phyloP scores from a whole-genome alignment of 441 rosid genomes.

The Omphalea diandra region DNA sequence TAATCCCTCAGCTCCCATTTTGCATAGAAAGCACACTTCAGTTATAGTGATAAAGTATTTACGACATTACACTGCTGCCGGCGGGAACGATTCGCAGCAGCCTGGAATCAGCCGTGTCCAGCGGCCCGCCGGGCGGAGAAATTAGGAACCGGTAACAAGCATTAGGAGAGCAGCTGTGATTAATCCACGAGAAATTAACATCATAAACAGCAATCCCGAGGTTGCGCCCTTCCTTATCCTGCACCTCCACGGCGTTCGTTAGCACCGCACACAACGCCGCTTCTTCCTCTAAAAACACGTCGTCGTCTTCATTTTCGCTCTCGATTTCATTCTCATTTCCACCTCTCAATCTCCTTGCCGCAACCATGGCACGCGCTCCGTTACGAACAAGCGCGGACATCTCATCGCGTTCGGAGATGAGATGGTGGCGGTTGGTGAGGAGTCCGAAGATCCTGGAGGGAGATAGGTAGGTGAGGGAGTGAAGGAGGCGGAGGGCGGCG shows the following conservation, averaged over 20 bases:
- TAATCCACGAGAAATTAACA: slow-evolving; percentile 72
- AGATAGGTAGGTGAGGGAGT: slow-evolving; percentile 22
- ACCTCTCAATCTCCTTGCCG: slow-evolving; percentile 26
- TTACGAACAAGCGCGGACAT: slow-evolving; percentile 31
- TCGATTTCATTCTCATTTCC: slow-evolving; percentile 4
- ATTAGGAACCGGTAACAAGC: slow-evolving; percentile 59
- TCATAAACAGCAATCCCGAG: slow-evolving; percentile 71
- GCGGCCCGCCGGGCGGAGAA: slow-evolving; percentile 25
- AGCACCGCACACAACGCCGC: slow-evolving; percentile 55
- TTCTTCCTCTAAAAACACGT: slow-evolving; percentile 36
- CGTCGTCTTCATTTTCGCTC: slow-evolving; percentile 4
- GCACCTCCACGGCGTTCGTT: slow-evolving; percentile 84
- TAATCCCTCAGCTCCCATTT: slow-evolving; percentile 4
- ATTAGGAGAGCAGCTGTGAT: slow-evolving; percentile 84
- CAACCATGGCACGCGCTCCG: slow-evolving; percentile 43
- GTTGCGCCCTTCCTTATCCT: slow-evolving; percentile 45
- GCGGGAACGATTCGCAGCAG: slow-evolving; percentile 33
- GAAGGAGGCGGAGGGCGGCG: slow-evolving; percentile 61
- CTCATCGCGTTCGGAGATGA: slow-evolving; percentile 39
- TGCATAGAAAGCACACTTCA: not conserved
- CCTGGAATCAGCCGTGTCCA: slow-evolving; percentile 9
- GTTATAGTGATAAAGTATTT: not conserved
- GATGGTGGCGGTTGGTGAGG: slow-evolving; percentile 50
- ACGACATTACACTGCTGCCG: slow-evolving; percentile 26
- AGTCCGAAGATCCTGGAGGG: slow-evolving; percentile 32